These are phyloP conservation scores for Yamadazyma buinensis DNA, from an alignment of 1,139 yeast genomes.

Conservation along the genomic window DNA sequence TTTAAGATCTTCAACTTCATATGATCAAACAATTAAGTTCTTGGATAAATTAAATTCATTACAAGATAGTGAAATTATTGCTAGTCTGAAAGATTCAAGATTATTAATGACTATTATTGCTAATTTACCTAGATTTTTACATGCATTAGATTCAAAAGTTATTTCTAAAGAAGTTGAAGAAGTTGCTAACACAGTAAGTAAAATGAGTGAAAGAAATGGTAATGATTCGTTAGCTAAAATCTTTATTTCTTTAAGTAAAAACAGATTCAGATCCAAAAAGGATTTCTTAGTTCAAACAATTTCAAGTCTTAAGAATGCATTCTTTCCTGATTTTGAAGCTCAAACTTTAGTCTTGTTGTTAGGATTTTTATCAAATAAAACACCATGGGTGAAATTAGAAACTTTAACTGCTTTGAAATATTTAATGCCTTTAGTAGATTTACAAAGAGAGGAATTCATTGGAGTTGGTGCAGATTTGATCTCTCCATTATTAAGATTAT, in stretches of 20 bases:
- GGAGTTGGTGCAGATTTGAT: slow-evolving; percentile 95
- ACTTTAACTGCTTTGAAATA: slow-evolving; percentile 72
- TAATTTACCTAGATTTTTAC: slow-evolving; percentile 79
- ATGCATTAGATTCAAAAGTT: slow-evolving; percentile 62
- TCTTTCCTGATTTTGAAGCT: slow-evolving; percentile 75
- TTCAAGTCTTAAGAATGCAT: slow-evolving; percentile 59
- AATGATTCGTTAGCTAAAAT: slow-evolving; percentile 68
- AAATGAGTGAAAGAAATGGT: slow-evolving; percentile 56
- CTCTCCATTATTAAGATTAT: slow-evolving; percentile 77
- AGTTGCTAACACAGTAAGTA: slow-evolving; percentile 58
- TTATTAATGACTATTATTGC: slow-evolving; percentile 70
- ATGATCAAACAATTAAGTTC: slow-evolving; percentile 72
- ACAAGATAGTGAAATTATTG: slow-evolving; percentile 74
- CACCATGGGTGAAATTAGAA: slow-evolving; percentile 75
- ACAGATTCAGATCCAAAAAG: slow-evolving; percentile 78
- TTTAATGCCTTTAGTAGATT: slow-evolving; percentile 72
- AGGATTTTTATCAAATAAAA: slow-evolving; percentile 74
- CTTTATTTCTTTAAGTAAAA: slow-evolving; percentile 70
- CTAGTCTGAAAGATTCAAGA: slow-evolving; percentile 60
- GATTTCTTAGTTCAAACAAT: slow-evolving; percentile 85
- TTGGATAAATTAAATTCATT: slow-evolving; percentile 68
- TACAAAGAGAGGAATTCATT: slow-evolving; percentile 72
- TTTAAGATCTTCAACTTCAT: slow-evolving; percentile 72
- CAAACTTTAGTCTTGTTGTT: slow-evolving; percentile 70
- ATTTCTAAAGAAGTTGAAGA: slow-evolving; percentile 49